Evolutionary conservation across 139 green algal species (phyloP).

Genomic region (Mychonastes homosphaera): DNA sequence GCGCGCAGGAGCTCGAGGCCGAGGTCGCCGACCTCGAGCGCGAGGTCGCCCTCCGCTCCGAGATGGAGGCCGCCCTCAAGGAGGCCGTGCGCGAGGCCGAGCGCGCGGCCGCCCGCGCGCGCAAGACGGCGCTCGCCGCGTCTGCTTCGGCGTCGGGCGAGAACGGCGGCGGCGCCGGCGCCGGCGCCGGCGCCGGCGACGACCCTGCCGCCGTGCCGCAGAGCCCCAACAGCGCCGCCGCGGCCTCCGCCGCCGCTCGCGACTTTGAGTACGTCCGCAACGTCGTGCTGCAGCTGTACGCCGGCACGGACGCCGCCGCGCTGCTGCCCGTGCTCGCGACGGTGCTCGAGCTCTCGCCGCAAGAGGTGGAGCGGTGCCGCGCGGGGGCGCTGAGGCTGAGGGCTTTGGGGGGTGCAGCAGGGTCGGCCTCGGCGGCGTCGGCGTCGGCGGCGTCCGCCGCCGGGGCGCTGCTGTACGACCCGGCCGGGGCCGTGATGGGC

Average conservation of each 20-base stretch:
- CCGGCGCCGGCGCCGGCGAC: not conserved
- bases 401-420: no score
- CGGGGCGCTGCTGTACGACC: no score
- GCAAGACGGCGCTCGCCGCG: not conserved
- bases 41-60: conserved; percentile 29
- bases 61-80: conserved; percentile 48
- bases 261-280: conserved; percentile 51
- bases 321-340: conserved; percentile 42
- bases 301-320: conserved; percentile 35
- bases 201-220: not conserved
- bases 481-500: no score
- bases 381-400: no score
- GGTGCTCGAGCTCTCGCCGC: conserved; percentile 32
- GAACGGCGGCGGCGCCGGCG: not conserved
- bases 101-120: conserved; percentile 5
- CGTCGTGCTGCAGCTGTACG: conserved; percentile 37
- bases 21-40: conserved; percentile 33
- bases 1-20: conserved; percentile 6
- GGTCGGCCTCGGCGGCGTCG: no score
- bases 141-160: not conserved
- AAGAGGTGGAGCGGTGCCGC: conserved; percentile 9
- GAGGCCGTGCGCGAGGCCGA: conserved; percentile 38
- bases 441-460: no score
- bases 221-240: not conserved
- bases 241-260: not conserved